Percentiles rank a stretch among this genome's conserved stretches.
phyloP scores from a whole-genome alignment of 352 stramenopile genomes.

The Phytophthora vignae region DNA sequence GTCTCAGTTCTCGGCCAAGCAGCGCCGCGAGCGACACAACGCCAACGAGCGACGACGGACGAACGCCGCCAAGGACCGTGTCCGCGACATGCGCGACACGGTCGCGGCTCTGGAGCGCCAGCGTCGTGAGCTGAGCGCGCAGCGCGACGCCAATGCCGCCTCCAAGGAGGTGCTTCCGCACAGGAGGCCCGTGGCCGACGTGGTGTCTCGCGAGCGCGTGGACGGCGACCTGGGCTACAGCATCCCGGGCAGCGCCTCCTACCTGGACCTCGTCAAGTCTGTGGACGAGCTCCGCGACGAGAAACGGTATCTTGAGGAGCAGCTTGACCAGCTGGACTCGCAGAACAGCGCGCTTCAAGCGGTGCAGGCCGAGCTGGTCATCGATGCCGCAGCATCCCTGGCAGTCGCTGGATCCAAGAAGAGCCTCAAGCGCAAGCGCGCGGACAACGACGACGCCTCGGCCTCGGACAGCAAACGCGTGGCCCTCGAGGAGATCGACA shows the following conservation, averaged over 20 bases:
- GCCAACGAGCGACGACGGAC: constrained; percentile 53
- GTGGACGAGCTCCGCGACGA: constrained; percentile 47
- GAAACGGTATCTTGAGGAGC: constrained; percentile 52
- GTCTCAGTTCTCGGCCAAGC: constrained; percentile 54
- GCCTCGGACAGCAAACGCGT: constrained; percentile 23
- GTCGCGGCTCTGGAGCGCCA: constrained; percentile 35
- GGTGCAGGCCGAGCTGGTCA: constrained; percentile 44
- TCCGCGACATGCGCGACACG: constrained; percentile 50
- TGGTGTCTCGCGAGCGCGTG: constrained; percentile 26
- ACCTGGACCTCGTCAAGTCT: constrained; percentile 42
- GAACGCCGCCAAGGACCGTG: constrained; percentile 51
- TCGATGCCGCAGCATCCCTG: constrained; percentile 22
- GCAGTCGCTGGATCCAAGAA: constrained; percentile 19
- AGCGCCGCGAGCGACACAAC: constrained; percentile 56
- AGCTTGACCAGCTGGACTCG: constrained; percentile 53
- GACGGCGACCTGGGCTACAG: constrained; percentile 24
- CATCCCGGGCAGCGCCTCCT: constrained; percentile 42
- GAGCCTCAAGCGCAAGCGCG: constrained; percentile 47
- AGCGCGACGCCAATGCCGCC: constrained; percentile 32
- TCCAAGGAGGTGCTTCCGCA: constrained; percentile 34
- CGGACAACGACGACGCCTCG: constrained; percentile 12
- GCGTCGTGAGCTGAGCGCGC: constrained; percentile 28
- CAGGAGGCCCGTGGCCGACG: constrained; percentile 26
- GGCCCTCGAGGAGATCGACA: constrained; percentile 23
- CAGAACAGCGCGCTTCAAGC: constrained; percentile 54